Evolutionary conservation across 441 rosid species (phyloP).

Genomic region (Aquilaria agallochum): DNA sequence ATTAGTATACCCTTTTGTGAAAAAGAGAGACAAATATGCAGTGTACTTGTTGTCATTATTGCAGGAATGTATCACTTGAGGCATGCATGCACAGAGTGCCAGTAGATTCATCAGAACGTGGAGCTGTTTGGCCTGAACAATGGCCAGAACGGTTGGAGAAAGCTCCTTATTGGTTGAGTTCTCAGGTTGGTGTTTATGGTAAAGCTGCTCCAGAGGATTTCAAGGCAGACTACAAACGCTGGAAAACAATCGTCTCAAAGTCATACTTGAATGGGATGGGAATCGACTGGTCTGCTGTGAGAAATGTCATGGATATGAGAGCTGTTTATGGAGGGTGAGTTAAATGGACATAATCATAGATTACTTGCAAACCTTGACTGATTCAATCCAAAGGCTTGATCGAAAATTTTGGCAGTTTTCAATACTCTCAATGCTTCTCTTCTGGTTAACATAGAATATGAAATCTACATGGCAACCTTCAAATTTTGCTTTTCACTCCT

Average conservation of each 20-base stretch:
- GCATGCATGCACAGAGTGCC: slow-evolving; percentile 61
- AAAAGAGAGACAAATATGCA: too few species aligned
- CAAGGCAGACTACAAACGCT: slow-evolving; percentile 37
- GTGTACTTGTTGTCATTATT: not conserved
- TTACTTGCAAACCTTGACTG: too few species aligned
- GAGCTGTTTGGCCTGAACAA: slow-evolving; percentile 45
- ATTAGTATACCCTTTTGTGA: too few species aligned
- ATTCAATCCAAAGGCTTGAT: too few species aligned
- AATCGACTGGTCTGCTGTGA: slow-evolving; percentile 47
- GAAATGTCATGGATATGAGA: slow-evolving; percentile 65
- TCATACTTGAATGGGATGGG: slow-evolving; percentile 42
- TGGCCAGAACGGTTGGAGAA: slow-evolving; percentile 51
- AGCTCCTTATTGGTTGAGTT: slow-evolving; percentile 51
- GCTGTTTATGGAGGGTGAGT: slow-evolving; percentile 61
- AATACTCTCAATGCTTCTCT: too few species aligned
- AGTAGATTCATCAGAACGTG: slow-evolving; percentile 40
- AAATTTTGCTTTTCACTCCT: too few species aligned
- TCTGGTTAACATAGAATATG: too few species aligned
- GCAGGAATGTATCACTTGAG: slow-evolving; percentile 61
- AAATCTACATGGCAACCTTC: too few species aligned
- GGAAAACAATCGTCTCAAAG: slow-evolving; percentile 47
- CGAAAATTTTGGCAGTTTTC: too few species aligned
- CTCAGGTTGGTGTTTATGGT: slow-evolving; percentile 53
- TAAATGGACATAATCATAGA: not conserved
- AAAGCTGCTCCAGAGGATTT: slow-evolving; percentile 56